Conservation (phyloP, 2,329 filamentous ascomycete species). For the Scedosporium dehoogii region DNA sequence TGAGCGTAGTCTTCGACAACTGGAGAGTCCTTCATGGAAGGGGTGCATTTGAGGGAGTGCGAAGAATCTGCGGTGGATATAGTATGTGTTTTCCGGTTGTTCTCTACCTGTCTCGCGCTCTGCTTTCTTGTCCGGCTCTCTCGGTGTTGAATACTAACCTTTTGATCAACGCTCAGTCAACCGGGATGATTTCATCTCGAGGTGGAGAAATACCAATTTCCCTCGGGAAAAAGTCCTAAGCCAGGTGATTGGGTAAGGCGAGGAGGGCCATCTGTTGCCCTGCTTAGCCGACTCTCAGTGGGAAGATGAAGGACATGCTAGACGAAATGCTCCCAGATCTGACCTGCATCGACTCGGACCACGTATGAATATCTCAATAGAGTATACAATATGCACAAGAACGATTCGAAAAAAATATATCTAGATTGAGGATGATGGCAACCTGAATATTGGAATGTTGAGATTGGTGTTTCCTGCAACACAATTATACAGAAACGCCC, state of each 20-base stretch:
- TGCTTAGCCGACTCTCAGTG: too few species aligned
- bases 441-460: too few species aligned
- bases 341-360: too few species aligned
- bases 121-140: neutral
- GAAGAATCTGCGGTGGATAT: constrained; percentile 86
- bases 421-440: too few species aligned
- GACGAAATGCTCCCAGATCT: too few species aligned
- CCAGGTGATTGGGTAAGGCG: constrained; percentile 9
- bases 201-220: constrained; percentile 63
- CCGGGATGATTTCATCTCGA: constrained; percentile 70
- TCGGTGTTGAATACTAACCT: neutral
- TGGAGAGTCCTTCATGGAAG: constrained; percentile 90
- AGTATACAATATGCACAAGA: too few species aligned
- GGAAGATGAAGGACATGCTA: too few species aligned
- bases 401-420: too few species aligned
- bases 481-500: too few species aligned
- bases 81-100: constrained; percentile 44
- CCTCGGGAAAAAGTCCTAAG: constrained; percentile 28
- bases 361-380: too few species aligned
- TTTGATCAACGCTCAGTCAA: constrained; percentile 43
- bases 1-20: constrained; percentile 72
- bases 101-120: neutral
- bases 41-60: constrained; percentile 69
- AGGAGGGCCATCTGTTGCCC: neutral
- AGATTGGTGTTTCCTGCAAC: too few species aligned